Percentiles rank a stretch among this genome's conserved stretches.
Evolutionary conservation across 2,329 filamentous ascomycete species (phyloP).

Genomic region (Cadophora malorum): DNA sequence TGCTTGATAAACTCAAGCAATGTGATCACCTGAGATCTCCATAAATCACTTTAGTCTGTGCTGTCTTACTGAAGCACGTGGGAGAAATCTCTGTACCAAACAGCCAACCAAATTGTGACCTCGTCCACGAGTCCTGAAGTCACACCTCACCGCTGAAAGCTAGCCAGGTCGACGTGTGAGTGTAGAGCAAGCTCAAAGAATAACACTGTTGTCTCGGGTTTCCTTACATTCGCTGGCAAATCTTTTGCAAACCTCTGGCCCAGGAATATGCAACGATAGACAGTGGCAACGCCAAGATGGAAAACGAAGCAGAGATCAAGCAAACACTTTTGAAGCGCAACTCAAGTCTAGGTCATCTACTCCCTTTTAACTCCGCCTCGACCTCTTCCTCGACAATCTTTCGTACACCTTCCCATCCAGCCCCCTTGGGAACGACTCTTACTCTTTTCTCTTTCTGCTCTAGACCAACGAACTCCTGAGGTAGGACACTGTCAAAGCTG

Average conservation of each 20-base stretch:
- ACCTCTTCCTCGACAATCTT: conserved; percentile 79
- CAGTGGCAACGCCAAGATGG: background rate
- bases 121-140: background rate
- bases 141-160: background rate
- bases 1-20: no score
- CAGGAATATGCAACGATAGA: background rate
- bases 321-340: conserved; percentile 22
- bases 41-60: no score
- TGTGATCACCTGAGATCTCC: no score
- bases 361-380: conserved; percentile 61
- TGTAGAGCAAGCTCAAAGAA: background rate
- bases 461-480: conserved; percentile 80
- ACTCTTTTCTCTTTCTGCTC: conserved; percentile 78
- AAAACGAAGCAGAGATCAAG: background rate
- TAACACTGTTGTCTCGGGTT: background rate
- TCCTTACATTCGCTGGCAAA: background rate
- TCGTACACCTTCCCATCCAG: conserved; percentile 76
- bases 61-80: no score
- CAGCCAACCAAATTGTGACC: background rate
- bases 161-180: background rate
- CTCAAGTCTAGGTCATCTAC: conserved; percentile 50
- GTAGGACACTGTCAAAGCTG: conserved; percentile 79
- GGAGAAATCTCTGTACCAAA: background rate
- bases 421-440: conserved; percentile 66
- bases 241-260: conserved; percentile 4